phyloP scores from a whole-genome alignment of 768 basidiomycete species.

The Hirschioporus abietinus region DNA sequence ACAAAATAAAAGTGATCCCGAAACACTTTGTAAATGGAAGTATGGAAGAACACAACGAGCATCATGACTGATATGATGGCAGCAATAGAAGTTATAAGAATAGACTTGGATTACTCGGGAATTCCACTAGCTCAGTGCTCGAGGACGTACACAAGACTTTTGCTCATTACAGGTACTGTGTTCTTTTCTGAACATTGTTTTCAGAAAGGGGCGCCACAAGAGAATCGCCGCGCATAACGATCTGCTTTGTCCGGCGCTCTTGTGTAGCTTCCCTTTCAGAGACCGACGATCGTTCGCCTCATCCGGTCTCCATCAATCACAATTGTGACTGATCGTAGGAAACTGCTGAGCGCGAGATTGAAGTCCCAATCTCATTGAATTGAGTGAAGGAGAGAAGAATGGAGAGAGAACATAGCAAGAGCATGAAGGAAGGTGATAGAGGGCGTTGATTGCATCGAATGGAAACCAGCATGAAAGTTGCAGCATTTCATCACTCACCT shows the following conservation, averaged over 20 bases:
- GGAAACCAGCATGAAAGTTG: not conserved
- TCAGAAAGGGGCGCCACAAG: not conserved
- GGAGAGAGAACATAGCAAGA: not conserved
- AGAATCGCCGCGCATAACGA: not conserved
- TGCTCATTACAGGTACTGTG: too few species aligned
- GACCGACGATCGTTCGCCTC: not conserved
- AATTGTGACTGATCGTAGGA: not conserved
- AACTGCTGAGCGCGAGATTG: not conserved
- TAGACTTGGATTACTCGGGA: not conserved
- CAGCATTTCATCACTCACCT: constrained; percentile 45
- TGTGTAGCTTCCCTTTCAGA: not conserved
- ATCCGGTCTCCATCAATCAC: not conserved
- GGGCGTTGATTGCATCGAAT: not conserved
- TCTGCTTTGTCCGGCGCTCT: not conserved
- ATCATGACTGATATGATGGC: not conserved
- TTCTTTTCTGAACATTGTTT: not conserved
- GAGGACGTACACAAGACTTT: too few species aligned
- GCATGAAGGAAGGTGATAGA: not conserved
- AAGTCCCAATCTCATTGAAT: not conserved
- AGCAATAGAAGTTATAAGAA: not conserved
- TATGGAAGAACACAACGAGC: not conserved
- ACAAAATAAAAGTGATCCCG: not conserved
- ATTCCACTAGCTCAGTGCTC: not conserved
- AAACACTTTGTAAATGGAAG: not conserved
- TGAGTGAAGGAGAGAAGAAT: not conserved